A percentile compares a stretch with the other conserved stretches of the same genome.
Evolutionary conservation across 2,329 filamentous ascomycete species (phyloP).

Genomic region (Xylariaceae sp.): DNA sequence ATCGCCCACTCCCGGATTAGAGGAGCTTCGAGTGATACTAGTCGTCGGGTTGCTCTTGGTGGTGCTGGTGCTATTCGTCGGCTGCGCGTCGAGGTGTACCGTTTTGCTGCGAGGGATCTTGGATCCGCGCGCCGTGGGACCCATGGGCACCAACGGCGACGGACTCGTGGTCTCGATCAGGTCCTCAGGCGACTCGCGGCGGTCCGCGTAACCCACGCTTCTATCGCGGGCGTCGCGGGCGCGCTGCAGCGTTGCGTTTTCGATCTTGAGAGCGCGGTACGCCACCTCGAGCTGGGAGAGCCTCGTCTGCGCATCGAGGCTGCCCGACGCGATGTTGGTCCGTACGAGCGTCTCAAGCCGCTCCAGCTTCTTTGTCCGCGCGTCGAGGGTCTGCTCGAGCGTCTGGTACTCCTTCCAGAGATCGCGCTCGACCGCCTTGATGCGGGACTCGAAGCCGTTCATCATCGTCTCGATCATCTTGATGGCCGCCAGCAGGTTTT

Average conservation of each 20-base stretch:
- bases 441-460: constrained; percentile 69
- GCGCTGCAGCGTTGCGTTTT: constrained; percentile 63
- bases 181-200: too few species aligned
- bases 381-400: constrained; percentile 74
- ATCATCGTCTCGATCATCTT: constrained; percentile 82
- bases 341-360: constrained; percentile 75
- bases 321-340: constrained; percentile 52
- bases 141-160: constrained; percentile 48
- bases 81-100: constrained; percentile 29
- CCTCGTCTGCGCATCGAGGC: constrained; percentile 38
- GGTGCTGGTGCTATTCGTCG: too few species aligned
- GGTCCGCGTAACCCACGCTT: constrained; percentile 23
- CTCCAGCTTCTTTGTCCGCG: constrained; percentile 79
- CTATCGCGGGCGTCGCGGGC: constrained; percentile 54
- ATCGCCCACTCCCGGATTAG: constrained; percentile 20
- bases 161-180: constrained; percentile 39
- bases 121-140: constrained; percentile 35
- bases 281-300: constrained; percentile 54
- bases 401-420: constrained; percentile 87
- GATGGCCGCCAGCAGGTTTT: constrained; percentile 80
- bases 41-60: constrained; percentile 21
- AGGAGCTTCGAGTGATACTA: constrained; percentile 26
- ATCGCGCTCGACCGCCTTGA: constrained; percentile 81
- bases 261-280: constrained; percentile 58
- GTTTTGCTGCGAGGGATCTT: constrained; percentile 35